These are phyloP conservation scores for Spergularia bocconei DNA, from an alignment of 148 eudicot species.

Conservation along the genomic window DNA sequence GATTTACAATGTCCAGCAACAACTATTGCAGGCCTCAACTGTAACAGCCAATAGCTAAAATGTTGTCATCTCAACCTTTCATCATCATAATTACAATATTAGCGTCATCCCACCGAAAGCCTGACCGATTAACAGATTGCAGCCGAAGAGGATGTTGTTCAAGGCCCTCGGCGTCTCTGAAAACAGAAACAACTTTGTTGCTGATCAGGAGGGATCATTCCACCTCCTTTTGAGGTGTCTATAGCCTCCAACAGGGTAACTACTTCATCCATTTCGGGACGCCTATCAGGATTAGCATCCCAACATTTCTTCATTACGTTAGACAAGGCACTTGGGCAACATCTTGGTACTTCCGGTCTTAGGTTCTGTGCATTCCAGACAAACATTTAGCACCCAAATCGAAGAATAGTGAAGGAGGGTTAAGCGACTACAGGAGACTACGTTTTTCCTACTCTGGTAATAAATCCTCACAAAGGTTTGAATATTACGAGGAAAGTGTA, in stretches of 20 bases:
- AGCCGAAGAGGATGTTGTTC: constrained; percentile 11
- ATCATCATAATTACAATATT: constrained; percentile 33
- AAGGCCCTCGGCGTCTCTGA: constrained; percentile 82
- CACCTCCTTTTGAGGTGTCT: constrained; percentile 93
- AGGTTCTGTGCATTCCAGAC: constrained; percentile 51
- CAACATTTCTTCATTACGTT: constrained; percentile 95
- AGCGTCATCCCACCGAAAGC: constrained; percentile 1
- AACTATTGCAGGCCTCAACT: constrained; percentile 10
- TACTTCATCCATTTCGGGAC: constrained; percentile 98
- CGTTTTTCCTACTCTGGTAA: not conserved
- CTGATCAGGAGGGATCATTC: constrained; percentile 92
- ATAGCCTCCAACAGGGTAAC: constrained; percentile 84
- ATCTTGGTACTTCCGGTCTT: constrained; percentile 95
- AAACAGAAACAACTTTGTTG: constrained; percentile 84
- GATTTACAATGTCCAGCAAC: constrained; percentile 26
- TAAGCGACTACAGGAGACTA: not conserved
- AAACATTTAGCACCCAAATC: constrained; percentile 3
- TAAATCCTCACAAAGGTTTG: not conserved
- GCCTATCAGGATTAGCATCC: constrained; percentile 94
- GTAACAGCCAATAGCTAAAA: constrained; percentile 24
- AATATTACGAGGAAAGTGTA: not conserved
- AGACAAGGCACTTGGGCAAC: constrained; percentile 89
- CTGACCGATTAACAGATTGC: constrained; percentile 11
- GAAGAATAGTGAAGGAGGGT: not conserved
- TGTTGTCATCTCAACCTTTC: constrained; percentile 17